phyloP scores from a whole-genome alignment of 495 filamentous ascomycete species.

The Oleoguttula mirabilis region DNA sequence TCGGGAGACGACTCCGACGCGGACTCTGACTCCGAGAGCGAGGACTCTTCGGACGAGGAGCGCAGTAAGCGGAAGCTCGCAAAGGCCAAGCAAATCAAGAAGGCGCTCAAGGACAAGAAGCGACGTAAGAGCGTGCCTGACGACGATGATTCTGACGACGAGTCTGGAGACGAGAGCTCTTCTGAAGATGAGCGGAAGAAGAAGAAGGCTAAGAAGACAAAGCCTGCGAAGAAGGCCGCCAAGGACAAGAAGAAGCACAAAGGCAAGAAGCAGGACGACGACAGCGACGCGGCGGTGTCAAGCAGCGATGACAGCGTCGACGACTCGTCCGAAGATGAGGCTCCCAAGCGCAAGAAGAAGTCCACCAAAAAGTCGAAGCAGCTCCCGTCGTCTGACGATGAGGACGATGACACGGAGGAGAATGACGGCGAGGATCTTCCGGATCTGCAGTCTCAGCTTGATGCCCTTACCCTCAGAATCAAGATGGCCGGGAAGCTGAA shows the following conservation, averaged over 20 bases:
- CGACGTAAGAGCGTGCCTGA: slow-evolving; percentile 6
- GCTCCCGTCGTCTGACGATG: slow-evolving; percentile 1
- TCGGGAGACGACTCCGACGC: slow-evolving; percentile 1
- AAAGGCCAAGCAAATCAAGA: slow-evolving; percentile 13
- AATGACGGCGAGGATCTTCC: slow-evolving; percentile 1
- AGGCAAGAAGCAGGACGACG: neutral
- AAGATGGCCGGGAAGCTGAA: neutral
- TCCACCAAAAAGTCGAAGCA: slow-evolving; percentile 3
- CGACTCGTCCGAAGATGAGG: neutral
- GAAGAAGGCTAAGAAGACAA: slow-evolving; percentile 10
- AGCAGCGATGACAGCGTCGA: neutral
- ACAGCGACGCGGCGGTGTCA: slow-evolving; percentile 1
- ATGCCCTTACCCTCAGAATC: slow-evolving; percentile 4
- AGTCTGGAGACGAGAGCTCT: slow-evolving; percentile 1
- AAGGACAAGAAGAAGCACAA: slow-evolving; percentile 8
- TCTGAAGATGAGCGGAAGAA: slow-evolving; percentile 1
- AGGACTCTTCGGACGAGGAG: slow-evolving; percentile 2
- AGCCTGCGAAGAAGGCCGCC: slow-evolving; percentile 7
- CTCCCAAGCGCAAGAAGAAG: slow-evolving; percentile 7
- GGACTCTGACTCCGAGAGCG: slow-evolving; percentile 1
- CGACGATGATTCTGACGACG: slow-evolving; percentile 6
- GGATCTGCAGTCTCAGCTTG: slow-evolving; percentile 7
- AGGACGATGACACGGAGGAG: slow-evolving; percentile 4
- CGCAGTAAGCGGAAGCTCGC: slow-evolving; percentile 4
- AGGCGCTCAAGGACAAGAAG: slow-evolving; percentile 8